Conservation (phyloP, 2,329 filamentous ascomycete species). For the Thelonectria blattea region DNA sequence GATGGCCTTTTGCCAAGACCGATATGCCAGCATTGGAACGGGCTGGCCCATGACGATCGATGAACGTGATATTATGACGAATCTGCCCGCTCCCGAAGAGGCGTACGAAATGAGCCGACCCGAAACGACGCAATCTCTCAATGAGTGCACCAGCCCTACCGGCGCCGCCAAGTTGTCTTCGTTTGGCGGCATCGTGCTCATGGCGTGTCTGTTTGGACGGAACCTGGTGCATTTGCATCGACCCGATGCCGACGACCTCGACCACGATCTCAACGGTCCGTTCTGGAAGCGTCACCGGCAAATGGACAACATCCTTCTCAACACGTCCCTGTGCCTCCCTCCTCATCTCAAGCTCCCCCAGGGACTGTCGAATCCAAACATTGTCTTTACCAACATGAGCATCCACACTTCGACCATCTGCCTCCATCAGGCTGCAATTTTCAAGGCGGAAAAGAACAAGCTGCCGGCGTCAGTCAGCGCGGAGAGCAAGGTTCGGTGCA, state of each 20-base stretch:
- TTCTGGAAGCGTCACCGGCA: conserved; percentile 95
- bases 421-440: conserved; percentile 97
- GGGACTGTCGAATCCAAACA: conserved; percentile 79
- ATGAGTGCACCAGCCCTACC: conserved; percentile 71
- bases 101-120: conserved; percentile 82
- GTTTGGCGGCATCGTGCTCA: conserved; percentile 79
- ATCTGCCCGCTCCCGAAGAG: conserved; percentile 83
- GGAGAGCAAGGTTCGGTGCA: conserved; percentile 91
- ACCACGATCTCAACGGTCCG: conserved; percentile 86
- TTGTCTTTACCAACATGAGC: conserved; percentile 95
- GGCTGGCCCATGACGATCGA: conserved; percentile 97
- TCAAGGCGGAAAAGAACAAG: conserved; percentile 91
- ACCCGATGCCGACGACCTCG: conserved; percentile 78
- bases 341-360: conserved; percentile 77
- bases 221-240: conserved; percentile 92
- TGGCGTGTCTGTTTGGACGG: conserved; percentile 89
- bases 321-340: conserved; percentile 84
- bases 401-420: conserved; percentile 97
- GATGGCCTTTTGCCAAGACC: conserved; percentile 89
- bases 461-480: conserved; percentile 77
- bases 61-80: conserved; percentile 87
- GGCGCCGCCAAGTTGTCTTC: conserved; percentile 78
- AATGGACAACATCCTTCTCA: conserved; percentile 89
- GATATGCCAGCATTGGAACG: conserved; percentile 94
- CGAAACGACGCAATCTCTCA: conserved; percentile 72